Conservation (phyloP, 257 asterid species). For the Misopates orontium region DNA sequence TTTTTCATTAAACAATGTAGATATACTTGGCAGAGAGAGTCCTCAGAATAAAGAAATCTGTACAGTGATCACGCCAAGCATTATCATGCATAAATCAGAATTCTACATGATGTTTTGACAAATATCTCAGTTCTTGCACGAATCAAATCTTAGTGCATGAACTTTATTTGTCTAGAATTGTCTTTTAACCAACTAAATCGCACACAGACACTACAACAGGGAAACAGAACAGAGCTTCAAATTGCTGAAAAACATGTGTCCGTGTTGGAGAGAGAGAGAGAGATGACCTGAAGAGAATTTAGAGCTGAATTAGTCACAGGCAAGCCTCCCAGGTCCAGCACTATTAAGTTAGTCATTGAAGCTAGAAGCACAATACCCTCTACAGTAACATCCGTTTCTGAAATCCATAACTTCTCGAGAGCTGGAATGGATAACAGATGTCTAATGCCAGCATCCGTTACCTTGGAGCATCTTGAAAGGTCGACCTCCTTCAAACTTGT, state of each 20-base stretch:
- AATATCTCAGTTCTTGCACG: too few species aligned
- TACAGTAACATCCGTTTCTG: slow-evolving; percentile 79
- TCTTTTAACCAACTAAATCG: too few species aligned
- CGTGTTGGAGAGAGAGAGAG: slow-evolving; percentile 10
- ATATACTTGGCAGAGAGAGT: too few species aligned
- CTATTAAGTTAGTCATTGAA: slow-evolving; percentile 54
- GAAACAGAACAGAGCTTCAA: too few species aligned
- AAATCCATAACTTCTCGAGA: slow-evolving; percentile 75
- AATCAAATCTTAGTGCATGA: too few species aligned
- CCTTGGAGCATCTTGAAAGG: slow-evolving; percentile 79
- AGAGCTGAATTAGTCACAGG: slow-evolving; percentile 72
- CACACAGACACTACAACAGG: too few species aligned
- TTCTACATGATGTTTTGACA: neutral
- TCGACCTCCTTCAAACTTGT: slow-evolving; percentile 67
- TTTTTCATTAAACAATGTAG: too few species aligned
- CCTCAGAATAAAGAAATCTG: neutral
- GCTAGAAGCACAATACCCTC: slow-evolving; percentile 62
- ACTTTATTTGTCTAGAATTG: too few species aligned
- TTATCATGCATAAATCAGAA: neutral
- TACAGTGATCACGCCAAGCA: neutral
- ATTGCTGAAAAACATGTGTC: too few species aligned
- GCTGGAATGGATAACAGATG: slow-evolving; percentile 65
- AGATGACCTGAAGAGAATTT: slow-evolving; percentile 66
- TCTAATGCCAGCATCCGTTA: slow-evolving; percentile 73
- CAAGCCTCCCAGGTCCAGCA: slow-evolving; percentile 86